Evolutionary conservation across 257 asterid species (phyloP), one percentile per base, ranked within the genome.

Genomic region (Gentiana straminea): DNA sequence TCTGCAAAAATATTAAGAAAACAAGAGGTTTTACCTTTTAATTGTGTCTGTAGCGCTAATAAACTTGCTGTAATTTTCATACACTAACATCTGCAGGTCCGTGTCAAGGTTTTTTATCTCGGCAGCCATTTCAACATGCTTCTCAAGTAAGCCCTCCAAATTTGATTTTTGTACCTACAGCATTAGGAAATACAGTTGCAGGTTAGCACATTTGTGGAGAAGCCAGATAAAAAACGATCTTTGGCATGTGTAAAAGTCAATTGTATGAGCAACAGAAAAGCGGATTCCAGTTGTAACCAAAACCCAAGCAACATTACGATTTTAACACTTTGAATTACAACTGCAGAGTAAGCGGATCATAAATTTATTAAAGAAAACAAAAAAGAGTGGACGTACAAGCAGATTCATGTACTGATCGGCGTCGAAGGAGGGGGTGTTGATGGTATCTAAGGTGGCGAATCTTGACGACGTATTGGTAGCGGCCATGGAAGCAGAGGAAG

Each of bases 51-150:
- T 92, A 15, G 99, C 99, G 65, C 97, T 88, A 61, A 92, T 86
- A 73, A 92, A 92, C 83, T 92, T 92, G 79, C 82, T 92, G 84
- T 92, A 92, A 80, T 92, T 92, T 70, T 92, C 99, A 67, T 92
- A 92, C 13, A 92, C 97, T 74, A 92, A 62, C 99, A 92, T 92
- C 70, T 92, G 99, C 79, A 92, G 73, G 84, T 92, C 99, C 11
- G 99, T 92, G 65, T 88, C 97, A 1, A 92, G 94, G 79, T 92
- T 92, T 67, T 92, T 92, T 55, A 92, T 88, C 77, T 92, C 97
- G 51, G 99, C 91, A 64, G 99, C 97, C 97, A 88, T 88, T 79
- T 89, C 95, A 51, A 92, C 99, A 76, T 92, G 99, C 71, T 81
- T 92, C 61, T 88, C 95, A 52, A 92, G 95, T 70, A 92, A 78